phyloP scores from a whole-genome alignment of 208 protist genomes.

The Naegleria lovaniensis region DNA sequence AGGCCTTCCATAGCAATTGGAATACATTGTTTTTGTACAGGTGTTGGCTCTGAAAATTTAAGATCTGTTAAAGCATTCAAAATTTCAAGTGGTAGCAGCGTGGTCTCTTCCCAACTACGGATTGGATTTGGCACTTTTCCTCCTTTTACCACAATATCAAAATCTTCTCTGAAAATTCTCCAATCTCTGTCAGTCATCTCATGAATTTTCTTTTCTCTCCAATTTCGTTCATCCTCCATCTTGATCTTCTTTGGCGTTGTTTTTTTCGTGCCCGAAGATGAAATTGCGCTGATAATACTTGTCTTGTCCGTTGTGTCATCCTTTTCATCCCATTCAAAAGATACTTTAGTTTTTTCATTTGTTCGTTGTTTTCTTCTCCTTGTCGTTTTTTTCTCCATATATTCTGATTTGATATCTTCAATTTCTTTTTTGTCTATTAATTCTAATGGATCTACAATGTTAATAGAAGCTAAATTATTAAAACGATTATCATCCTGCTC shows the following conservation, averaged over 20 bases:
- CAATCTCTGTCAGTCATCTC: conserved; percentile 77
- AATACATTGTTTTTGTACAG: conserved; percentile 67
- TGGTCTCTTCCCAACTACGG: conserved; percentile 60
- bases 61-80: conserved; percentile 39
- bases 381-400: background rate
- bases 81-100: conserved; percentile 43
- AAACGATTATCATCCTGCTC: too few species aligned
- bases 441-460: background rate
- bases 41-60: conserved; percentile 62
- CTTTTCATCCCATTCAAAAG: conserved; percentile 13
- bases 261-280: background rate
- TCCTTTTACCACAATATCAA: conserved; percentile 59
- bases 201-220: conserved; percentile 57
- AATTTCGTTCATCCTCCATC: conserved; percentile 40
- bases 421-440: background rate
- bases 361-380: background rate
- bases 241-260: background rate
- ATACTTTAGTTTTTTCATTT: background rate
- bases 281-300: background rate
- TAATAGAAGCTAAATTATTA: background rate
- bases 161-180: conserved; percentile 81
- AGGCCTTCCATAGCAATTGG: conserved; percentile 60
- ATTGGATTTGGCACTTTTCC: conserved; percentile 51
- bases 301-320: conserved; percentile 11
- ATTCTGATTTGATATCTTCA: background rate